Base-by-base conservation (phyloP, 345 rosid species). In the Hibiscus trionum region DNA sequence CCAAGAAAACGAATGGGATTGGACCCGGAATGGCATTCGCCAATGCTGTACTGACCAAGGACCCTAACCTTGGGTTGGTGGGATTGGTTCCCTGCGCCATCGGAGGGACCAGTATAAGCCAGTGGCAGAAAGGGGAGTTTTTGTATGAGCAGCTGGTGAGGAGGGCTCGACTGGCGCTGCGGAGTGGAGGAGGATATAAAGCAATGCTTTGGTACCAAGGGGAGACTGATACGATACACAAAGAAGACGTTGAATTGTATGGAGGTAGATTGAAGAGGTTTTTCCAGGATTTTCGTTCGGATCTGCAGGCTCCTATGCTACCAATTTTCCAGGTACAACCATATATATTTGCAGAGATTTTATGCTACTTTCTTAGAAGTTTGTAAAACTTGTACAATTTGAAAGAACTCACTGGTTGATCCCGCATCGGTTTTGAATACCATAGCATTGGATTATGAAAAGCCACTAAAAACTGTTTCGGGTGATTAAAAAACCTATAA, bases 181-280 rank as follows among this genome's bases (percentile, higher is more conserved):
- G 57, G 29, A 76, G 74, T 11, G 87, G 92, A 0, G 90, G 86
- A n/a, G 85, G 70, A 50, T 83, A 86, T 21, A 68, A 73, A 80
- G 86, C 80, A 17, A 78, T 92, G 79, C 84, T 95, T 67, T 92
- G 99, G 99, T 95, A 80, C 71, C 97, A 92, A 76, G 99, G 99
- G 29, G 98, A 92, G 82, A 79, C 86, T 14, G 97, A 90, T 79
- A 76, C 97, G 14, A 42, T 35, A n/a, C 71, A 21, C 44, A 71
- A 71, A 52, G 76, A 78, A 4, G 94, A 89, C 62, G 91, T 86
- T 16, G 85, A 74, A 12, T 71, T 78, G 27, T 92, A 87, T 66
- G 77, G 80, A 71, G 75, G 64, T 69, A 87, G 86, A 72, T 79
- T 90, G 76, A 79, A 81, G 24, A 76, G 73, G 60, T 81, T 92